A percentile compares a stretch with the other conserved stretches of the same genome.
These are phyloP conservation scores for Colletotrichum chrysophilum DNA, from an alignment of 2,329 filamentous ascomycete genomes.

Conservation along the genomic window DNA sequence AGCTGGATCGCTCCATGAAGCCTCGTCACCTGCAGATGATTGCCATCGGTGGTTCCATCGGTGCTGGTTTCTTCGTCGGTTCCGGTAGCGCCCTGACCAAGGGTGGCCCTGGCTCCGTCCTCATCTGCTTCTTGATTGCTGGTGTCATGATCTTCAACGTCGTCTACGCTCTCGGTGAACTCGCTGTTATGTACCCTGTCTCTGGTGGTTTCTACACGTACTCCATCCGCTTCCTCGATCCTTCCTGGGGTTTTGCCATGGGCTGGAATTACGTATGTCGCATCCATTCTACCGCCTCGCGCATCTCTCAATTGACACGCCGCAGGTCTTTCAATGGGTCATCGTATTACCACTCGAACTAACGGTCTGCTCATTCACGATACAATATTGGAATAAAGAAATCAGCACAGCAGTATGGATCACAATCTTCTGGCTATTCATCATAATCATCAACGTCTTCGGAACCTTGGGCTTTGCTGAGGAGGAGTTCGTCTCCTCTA, in stretches of 20 bases:
- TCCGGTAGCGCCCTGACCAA: conserved; percentile 58
- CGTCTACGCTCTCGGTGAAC: conserved; percentile 64
- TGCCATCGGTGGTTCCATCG: conserved; percentile 65
- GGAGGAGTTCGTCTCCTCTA: conserved; percentile 61
- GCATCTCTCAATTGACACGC: background rate
- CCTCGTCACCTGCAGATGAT: conserved; percentile 67
- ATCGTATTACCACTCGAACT: conserved; percentile 56
- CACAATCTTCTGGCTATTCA: conserved; percentile 53
- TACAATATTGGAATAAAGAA: conserved; percentile 55
- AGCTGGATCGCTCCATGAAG: conserved; percentile 56
- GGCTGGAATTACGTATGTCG: conserved; percentile 49
- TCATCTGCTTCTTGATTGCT: conserved; percentile 59
- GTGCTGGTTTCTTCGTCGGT: conserved; percentile 68
- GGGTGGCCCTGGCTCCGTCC: conserved; percentile 51
- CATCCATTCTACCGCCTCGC: too few species aligned
- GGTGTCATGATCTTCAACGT: conserved; percentile 68
- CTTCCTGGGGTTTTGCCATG: conserved; percentile 63
- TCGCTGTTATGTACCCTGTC: conserved; percentile 66
- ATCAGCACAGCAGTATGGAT: conserved; percentile 58
- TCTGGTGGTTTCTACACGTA: conserved; percentile 69
- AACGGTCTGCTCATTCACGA: conserved; percentile 55
- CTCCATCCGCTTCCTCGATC: conserved; percentile 65
- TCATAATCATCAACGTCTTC: conserved; percentile 59
- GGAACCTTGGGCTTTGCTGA: conserved; percentile 58
- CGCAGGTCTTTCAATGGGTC: conserved; percentile 51